Evolutionary conservation across 306 rosid genomes (phyloP).

Genomic region (Castanea crenata): DNA sequence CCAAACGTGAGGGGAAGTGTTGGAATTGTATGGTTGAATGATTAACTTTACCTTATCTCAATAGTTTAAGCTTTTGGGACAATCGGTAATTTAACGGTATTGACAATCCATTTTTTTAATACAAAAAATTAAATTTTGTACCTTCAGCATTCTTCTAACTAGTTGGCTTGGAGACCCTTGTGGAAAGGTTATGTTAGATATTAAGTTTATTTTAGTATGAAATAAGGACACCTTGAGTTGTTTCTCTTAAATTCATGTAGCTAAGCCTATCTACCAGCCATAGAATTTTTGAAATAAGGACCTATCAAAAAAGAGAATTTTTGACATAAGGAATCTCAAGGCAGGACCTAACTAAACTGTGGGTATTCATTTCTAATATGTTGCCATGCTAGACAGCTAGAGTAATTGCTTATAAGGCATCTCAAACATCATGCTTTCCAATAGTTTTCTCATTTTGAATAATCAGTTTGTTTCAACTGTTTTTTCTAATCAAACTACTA

Average conservation of each 20-base stretch:
- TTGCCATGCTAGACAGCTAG: background rate
- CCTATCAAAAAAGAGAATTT: background rate
- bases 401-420: background rate
- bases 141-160: background rate
- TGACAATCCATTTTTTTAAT: background rate
- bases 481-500: constrained; percentile 31
- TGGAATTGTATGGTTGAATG: no score
- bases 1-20: no score
- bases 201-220: background rate
- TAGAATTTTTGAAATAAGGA: background rate
- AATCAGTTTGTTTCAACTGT: background rate
- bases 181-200: background rate
- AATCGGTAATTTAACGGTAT: background rate
- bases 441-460: background rate
- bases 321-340: background rate
- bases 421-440: background rate
- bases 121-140: background rate
- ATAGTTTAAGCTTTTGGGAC: no score
- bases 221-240: background rate
- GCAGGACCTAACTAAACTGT: background rate
- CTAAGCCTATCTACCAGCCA: background rate
- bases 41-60: no score
- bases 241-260: background rate
- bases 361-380: background rate
- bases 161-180: background rate